Evolutionary conservation across 2,329 filamentous ascomycete genomes (phyloP).

Genomic region (Aulographum hederae): DNA sequence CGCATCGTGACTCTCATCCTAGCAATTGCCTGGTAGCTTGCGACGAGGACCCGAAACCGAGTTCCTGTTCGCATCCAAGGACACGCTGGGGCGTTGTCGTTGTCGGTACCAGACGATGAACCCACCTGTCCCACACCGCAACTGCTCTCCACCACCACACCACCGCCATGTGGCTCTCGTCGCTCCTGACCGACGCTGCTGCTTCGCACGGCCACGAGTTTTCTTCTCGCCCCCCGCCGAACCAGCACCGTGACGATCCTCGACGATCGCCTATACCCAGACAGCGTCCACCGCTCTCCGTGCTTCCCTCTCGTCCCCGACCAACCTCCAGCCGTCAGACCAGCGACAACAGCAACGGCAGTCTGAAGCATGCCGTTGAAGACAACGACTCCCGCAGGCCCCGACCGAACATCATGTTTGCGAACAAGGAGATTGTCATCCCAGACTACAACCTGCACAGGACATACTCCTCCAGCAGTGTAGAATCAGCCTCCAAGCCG

Average conservation of each 20-base stretch:
- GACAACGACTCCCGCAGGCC: background rate
- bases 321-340: background rate
- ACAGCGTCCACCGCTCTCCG: background rate
- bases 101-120: too few species aligned
- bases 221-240: constrained; percentile 6
- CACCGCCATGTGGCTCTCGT: constrained; percentile 17
- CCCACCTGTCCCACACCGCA: too few species aligned
- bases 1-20: too few species aligned
- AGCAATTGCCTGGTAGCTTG: too few species aligned
- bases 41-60: too few species aligned
- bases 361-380: background rate
- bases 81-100: too few species aligned
- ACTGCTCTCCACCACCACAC: too few species aligned
- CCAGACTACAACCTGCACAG: background rate
- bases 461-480: background rate
- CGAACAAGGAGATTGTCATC: background rate
- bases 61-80: too few species aligned
- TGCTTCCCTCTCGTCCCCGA: background rate
- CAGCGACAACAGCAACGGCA: background rate
- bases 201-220: constrained; percentile 16
- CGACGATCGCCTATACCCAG: background rate
- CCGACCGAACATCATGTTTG: constrained; percentile 1
- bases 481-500: too few species aligned
- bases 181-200: constrained; percentile 17
- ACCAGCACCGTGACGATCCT: background rate